A percentile compares a stretch with the other conserved stretches of the same genome.
Evolutionary conservation across 192 early-diverging fungal genomes (phyloP).

Genomic region (Backusella sp.): DNA sequence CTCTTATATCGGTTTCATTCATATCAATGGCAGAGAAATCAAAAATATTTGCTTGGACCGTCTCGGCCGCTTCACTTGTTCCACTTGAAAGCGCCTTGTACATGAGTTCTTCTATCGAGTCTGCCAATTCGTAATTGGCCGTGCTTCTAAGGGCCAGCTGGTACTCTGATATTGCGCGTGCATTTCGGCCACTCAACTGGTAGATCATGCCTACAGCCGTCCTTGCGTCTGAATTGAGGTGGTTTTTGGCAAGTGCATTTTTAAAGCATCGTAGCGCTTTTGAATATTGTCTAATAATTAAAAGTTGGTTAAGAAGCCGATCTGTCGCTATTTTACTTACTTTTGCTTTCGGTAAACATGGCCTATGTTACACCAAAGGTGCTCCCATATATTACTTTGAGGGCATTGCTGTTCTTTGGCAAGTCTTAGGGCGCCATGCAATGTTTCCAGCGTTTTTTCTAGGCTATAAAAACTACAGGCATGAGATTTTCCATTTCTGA

Average conservation of each 20-base stretch:
- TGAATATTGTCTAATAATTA: slow-evolving; percentile 37
- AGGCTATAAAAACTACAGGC: slow-evolving; percentile 38
- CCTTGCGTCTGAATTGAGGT: slow-evolving; percentile 44
- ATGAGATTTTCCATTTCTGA: too few relatives aligned
- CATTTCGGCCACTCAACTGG: slow-evolving; percentile 49
- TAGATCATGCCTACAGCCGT: slow-evolving; percentile 55
- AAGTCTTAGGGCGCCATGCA: slow-evolving; percentile 53
- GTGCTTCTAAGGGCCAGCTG: slow-evolving; percentile 40
- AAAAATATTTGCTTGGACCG: neutral
- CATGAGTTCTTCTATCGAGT: neutral
- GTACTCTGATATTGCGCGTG: slow-evolving; percentile 55
- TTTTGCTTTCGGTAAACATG: slow-evolving; percentile 55
- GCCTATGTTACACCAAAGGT: slow-evolving; percentile 64
- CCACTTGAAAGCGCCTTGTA: neutral
- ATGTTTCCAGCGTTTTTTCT: slow-evolving; percentile 46
- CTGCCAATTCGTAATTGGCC: neutral
- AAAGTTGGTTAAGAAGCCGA: neutral
- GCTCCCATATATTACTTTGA: slow-evolving; percentile 53
- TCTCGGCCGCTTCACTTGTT: neutral
- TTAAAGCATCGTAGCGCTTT: slow-evolving; percentile 40
- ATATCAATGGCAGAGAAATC: neutral
- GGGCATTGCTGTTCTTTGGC: slow-evolving; percentile 45
- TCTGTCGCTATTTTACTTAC: slow-evolving; percentile 10
- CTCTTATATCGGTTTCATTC: neutral
- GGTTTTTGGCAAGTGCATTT: slow-evolving; percentile 38